These are phyloP conservation scores for Ceratocystis huliohia DNA, from an alignment of 2,329 filamentous ascomycete species.

Conservation along the genomic window DNA sequence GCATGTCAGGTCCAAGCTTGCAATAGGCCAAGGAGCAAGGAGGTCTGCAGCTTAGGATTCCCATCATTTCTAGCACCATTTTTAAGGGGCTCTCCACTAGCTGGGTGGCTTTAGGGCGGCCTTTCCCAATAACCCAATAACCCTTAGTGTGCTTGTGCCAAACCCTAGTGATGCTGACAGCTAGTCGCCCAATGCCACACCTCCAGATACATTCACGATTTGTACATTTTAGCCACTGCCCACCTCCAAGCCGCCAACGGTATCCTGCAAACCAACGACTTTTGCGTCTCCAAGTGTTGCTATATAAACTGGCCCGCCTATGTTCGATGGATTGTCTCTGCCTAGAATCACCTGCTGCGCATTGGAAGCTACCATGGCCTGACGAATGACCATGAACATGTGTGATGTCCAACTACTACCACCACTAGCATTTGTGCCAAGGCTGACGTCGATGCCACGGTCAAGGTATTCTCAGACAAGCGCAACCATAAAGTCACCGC, in stretches of 20 bases:
- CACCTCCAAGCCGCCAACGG: slow-evolving; percentile 43
- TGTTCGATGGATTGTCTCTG: slow-evolving; percentile 34
- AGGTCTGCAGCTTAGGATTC: not conserved
- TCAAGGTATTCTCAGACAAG: slow-evolving; percentile 45
- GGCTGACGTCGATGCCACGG: slow-evolving; percentile 49
- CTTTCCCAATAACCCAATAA: no score
- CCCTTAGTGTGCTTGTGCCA: no score
- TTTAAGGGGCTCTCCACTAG: not conserved
- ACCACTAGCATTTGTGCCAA: slow-evolving; percentile 53
- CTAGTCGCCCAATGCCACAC: no score
- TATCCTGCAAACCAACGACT: slow-evolving; percentile 42
- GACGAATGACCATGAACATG: slow-evolving; percentile 46
- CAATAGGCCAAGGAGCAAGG: not conserved
- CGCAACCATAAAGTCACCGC: slow-evolving; percentile 50
- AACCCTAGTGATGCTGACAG: no score
- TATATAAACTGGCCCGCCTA: slow-evolving; percentile 45
- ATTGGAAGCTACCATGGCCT: slow-evolving; percentile 44
- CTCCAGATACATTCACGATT: no score
- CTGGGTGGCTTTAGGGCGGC: not conserved
- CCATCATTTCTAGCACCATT: not conserved
- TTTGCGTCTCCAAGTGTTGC: slow-evolving; percentile 48
- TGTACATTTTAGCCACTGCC: slow-evolving; percentile 51
- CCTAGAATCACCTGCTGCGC: slow-evolving; percentile 35
- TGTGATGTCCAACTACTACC: slow-evolving; percentile 49
- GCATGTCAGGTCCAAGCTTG: not conserved